Conservation (phyloP, 1,284 basidiomycete species). For the Kalmanozyma brasiliensis region DNA sequence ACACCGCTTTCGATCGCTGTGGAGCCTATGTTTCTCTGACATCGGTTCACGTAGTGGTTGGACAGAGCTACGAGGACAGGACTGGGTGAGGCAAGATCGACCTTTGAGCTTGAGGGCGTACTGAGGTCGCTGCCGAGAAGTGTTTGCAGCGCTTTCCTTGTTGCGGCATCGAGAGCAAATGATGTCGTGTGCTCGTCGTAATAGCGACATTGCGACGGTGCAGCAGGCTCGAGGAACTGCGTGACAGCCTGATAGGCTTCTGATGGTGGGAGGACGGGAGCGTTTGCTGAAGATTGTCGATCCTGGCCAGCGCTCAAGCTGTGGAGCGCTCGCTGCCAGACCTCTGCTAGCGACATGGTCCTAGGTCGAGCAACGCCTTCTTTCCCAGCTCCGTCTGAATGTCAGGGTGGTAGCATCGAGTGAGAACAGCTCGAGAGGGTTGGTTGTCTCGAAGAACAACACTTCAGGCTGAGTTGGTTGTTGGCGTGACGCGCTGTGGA, state of each 20-base stretch:
- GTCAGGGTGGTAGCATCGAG: background rate
- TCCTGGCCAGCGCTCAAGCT: conserved; percentile 4
- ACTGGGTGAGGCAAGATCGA: conserved; percentile 13
- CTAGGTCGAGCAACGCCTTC: background rate
- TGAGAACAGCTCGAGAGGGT: background rate
- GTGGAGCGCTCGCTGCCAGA: conserved; percentile 28
- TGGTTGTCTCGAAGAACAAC: conserved; percentile 27
- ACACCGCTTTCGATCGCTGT: conserved; percentile 9
- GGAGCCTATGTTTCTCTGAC: conserved; percentile 1
- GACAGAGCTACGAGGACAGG: conserved; percentile 31
- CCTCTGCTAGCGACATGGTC: conserved; percentile 24
- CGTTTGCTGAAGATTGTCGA: background rate
- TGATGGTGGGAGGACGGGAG: conserved; percentile 2
- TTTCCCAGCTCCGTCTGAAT: background rate
- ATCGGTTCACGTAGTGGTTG: conserved; percentile 21
- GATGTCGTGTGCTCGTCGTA: background rate
- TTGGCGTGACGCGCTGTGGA: conserved; percentile 18
- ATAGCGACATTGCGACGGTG: conserved; percentile 16
- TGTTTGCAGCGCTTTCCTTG: background rate
- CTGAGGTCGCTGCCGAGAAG: conserved; percentile 12
- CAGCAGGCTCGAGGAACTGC: conserved; percentile 17
- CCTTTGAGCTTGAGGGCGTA: conserved; percentile 25
- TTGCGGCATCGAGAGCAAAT: conserved; percentile 1
- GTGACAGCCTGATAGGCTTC: conserved; percentile 21
- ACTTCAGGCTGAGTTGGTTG: background rate